Conservation (phyloP, 1,284 basidiomycete genomes). For the Cryptococcus floricola region DNA sequence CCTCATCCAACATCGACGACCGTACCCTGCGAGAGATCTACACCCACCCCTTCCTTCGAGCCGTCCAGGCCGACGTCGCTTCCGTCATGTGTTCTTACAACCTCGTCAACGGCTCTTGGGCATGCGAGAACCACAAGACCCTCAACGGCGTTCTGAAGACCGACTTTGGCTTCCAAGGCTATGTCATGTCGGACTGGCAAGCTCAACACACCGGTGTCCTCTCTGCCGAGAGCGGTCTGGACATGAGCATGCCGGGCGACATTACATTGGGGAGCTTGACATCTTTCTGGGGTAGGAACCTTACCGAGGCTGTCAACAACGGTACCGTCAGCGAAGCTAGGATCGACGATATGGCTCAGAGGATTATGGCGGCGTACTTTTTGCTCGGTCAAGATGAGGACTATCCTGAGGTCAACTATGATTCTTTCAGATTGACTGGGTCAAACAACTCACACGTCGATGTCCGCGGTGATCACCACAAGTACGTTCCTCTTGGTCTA, state of each 20-base stretch:
- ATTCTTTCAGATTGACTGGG: conserved; percentile 11
- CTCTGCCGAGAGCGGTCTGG: conserved; percentile 60
- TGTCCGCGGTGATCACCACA: conserved; percentile 67
- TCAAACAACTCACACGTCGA: conserved; percentile 59
- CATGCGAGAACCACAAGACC: conserved; percentile 64
- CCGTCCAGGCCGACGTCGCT: conserved; percentile 64
- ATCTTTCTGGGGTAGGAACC: conserved; percentile 57
- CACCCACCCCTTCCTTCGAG: conserved; percentile 60
- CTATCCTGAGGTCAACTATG: conserved; percentile 53
- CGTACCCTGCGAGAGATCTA: conserved; percentile 57
- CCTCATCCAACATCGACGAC: conserved; percentile 69
- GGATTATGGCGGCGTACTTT: conserved; percentile 64
- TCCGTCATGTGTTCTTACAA: conserved; percentile 73
- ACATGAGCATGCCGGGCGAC: conserved; percentile 64
- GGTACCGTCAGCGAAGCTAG: conserved; percentile 56
- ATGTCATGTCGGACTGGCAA: conserved; percentile 64
- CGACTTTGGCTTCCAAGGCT: conserved; percentile 77
- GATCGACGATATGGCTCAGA: conserved; percentile 62
- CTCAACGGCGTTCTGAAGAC: conserved; percentile 67
- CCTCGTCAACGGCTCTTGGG: conserved; percentile 59
- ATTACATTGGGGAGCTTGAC: conserved; percentile 51
- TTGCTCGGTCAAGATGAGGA: conserved; percentile 60
- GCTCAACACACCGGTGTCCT: conserved; percentile 57
- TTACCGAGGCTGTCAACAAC: conserved; percentile 57
- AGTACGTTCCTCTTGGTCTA: conserved; percentile 19